Evolutionary conservation across 257 asterid species (phyloP), one percentile per base, ranked within the genome.

Genomic region (Apocynum venetum): DNA sequence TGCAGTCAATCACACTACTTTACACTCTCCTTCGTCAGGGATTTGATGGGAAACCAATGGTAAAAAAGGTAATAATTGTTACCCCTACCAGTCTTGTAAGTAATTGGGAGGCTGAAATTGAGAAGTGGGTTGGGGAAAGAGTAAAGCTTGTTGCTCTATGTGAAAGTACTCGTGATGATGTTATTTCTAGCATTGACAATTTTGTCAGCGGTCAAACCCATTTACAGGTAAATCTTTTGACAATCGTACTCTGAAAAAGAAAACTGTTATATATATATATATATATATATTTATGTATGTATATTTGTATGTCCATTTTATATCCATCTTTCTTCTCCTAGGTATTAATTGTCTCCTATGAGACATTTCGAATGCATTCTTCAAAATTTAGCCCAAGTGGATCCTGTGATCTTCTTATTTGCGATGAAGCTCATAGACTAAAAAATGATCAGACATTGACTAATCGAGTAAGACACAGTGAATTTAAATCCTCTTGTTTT

Each of bases 391-490:
- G 86, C 80, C 84, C 84, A 76, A 81, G 84, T 79, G 96, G 91
- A 83, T 91, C 99, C 15, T 95, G 99, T 78, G 97, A 95, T 90
- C 91, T 95, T 82, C 99, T 95, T 72, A 91, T 95, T 81, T 95
- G 99, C 75, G 99, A 95, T 74, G 98, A 95, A 86, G 99, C 99
- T 83, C 99, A 95, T 85, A 93, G 99, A 84, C 86, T 95, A 73
- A 95, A 95, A 89, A 95, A 93, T 79, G 98, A 89, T 80, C 99
- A 95, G 85, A 95, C 99, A 61, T 82, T 93, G 85, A 95, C 98
- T 80, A 95, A 93, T 84, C 93, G 99, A 84, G 99, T 95, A 86
- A 83, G 96, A 87, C 71, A 60, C 75, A 80, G 76, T 82, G 70
- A 80, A 68, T 67, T 65, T 78, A 51, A 68, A 75, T 74, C 10